Percentiles rank a stretch among this genome's conserved stretches.
Evolutionary conservation across 768 basidiomycete genomes (phyloP).

Genomic region (Obba rivulosa): DNA sequence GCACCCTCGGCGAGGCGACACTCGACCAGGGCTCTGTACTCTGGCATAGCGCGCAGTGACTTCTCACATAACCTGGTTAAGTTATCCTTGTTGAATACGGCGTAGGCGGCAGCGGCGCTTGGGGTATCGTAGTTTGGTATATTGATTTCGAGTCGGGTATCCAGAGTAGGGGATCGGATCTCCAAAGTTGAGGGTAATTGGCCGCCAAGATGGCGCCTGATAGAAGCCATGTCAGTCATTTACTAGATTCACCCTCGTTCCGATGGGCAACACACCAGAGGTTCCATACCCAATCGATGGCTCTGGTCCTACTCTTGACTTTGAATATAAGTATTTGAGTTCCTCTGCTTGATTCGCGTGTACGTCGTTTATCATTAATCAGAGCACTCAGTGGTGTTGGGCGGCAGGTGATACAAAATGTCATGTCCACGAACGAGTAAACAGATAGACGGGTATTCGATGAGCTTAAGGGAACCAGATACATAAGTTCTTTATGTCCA

Average conservation of each 20-base stretch:
- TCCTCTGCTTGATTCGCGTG: conserved; percentile 52
- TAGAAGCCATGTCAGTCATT: neutral
- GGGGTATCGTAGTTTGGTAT: conserved; percentile 45
- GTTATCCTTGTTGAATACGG: conserved; percentile 54
- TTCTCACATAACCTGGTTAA: conserved; percentile 59
- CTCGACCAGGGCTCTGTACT: conserved; percentile 60
- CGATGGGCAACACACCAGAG: conserved; percentile 49
- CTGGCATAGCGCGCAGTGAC: conserved; percentile 46
- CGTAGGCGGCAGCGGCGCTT: conserved; percentile 35
- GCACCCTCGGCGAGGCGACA: conserved; percentile 49
- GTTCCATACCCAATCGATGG: conserved; percentile 87
- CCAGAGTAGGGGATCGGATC: conserved; percentile 61
- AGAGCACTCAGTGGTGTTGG: conserved; percentile 41
- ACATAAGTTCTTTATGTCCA: conserved; percentile 75
- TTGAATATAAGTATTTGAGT: conserved; percentile 89
- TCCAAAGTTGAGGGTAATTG: conserved; percentile 64
- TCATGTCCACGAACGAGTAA: conserved; percentile 82
- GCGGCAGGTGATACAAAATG: conserved; percentile 71
- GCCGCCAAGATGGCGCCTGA: conserved; percentile 70
- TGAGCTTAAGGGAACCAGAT: conserved; percentile 66
- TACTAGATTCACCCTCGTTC: too few relatives aligned
- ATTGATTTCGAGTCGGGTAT: conserved; percentile 64
- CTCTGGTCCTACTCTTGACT: conserved; percentile 66
- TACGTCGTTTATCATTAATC: conserved; percentile 40
- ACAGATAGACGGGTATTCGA: conserved; percentile 67